These are phyloP conservation scores for Starmerella powellii DNA, from an alignment of 805 yeast species.

Conservation along the genomic window DNA sequence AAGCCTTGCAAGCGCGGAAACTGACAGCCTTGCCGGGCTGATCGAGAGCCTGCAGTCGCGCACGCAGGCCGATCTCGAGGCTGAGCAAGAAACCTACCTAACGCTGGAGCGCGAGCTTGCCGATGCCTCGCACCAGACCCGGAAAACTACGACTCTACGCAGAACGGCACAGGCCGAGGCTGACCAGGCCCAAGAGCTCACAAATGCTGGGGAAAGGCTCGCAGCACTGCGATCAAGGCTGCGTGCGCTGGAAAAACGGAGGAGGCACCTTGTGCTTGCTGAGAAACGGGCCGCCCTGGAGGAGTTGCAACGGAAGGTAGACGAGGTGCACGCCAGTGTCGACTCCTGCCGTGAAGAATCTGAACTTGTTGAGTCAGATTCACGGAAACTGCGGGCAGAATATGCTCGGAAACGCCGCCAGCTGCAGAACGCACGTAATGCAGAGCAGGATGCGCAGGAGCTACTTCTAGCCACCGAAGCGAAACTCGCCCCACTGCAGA, in stretches of 20 bases:
- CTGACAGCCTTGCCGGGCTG: slow-evolving; percentile 57
- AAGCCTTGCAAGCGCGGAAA: slow-evolving; percentile 76
- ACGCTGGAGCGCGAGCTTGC: slow-evolving; percentile 42
- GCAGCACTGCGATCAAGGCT: slow-evolving; percentile 7
- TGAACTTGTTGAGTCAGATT: slow-evolving; percentile 5
- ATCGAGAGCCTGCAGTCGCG: slow-evolving; percentile 49
- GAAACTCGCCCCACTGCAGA: slow-evolving; percentile 13
- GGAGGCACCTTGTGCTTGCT: slow-evolving; percentile 3
- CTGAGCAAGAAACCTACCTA: slow-evolving; percentile 50
- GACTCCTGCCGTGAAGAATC: slow-evolving; percentile 5
- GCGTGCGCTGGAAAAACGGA: slow-evolving; percentile 5
- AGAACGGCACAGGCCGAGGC: slow-evolving; percentile 53
- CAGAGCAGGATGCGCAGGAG: slow-evolving; percentile 13
- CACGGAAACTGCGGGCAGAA: slow-evolving; percentile 11
- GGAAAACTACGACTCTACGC: slow-evolving; percentile 59
- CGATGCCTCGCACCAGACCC: slow-evolving; percentile 49
- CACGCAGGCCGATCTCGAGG: slow-evolving; percentile 66
- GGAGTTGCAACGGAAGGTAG: slow-evolving; percentile 2
- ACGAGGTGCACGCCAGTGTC: slow-evolving; percentile 7
- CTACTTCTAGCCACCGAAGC: slow-evolving; percentile 7
- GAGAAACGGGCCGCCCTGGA: slow-evolving; percentile 10
- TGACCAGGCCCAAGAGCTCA: slow-evolving; percentile 37
- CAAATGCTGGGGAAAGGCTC: slow-evolving; percentile 42
- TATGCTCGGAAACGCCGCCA: slow-evolving; percentile 18
- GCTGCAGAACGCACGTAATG: slow-evolving; percentile 12